Evolutionary conservation across 2,329 filamentous ascomycete species (phyloP), one percentile per base, ranked within the genome.

Genomic region (Parafenestella ontariensis): DNA sequence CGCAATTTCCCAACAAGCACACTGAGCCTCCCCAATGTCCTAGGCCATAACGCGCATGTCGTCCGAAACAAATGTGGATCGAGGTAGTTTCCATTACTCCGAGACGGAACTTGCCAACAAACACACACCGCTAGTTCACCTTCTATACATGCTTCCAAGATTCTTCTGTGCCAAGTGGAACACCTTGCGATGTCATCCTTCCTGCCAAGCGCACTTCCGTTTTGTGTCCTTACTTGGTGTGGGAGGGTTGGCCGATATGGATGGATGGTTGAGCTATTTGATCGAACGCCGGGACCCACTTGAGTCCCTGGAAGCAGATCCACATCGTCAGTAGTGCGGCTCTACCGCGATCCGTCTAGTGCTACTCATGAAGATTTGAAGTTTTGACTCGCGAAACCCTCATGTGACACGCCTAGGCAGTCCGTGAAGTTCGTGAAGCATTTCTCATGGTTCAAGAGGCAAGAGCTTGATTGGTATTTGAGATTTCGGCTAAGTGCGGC

Each of bases 1-100:
- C 24, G 41, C 41, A 51, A 51, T 51, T 39, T 51, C 48, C 48
- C 48, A 50, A 45, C 48, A 45, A n/a, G 26, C 46, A 42, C 46
- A 41, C 43, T 33, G 20, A 23, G 5, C 24, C 37, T 23, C 28
- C 31, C n/a, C 24, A 26, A 21, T n/a, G 24, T 15, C 17, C n/a
- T 17, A 26, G 21, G 20, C 43, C 21, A 13, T 8, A 11, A 34
- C n/a, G 28, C 20, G 37, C 37, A 23, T 15, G 37, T 39, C 10
- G 9, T 24, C 20, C 37, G 20, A n/a, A 21, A 40, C 11, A 40
- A n/a, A n/a, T n/a, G 46, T 49, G 46, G 46, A 49, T 20, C 46
- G 33, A 31, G 18, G 34, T 51, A 40, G 33, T 50, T 37, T 45
- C 34, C 41, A 44, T 40, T 46, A 40, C 18, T 42, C 23, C 15